Evolutionary conservation across 768 basidiomycete genomes (phyloP).

Genomic region (Tylopilus cervinicoccineus): DNA sequence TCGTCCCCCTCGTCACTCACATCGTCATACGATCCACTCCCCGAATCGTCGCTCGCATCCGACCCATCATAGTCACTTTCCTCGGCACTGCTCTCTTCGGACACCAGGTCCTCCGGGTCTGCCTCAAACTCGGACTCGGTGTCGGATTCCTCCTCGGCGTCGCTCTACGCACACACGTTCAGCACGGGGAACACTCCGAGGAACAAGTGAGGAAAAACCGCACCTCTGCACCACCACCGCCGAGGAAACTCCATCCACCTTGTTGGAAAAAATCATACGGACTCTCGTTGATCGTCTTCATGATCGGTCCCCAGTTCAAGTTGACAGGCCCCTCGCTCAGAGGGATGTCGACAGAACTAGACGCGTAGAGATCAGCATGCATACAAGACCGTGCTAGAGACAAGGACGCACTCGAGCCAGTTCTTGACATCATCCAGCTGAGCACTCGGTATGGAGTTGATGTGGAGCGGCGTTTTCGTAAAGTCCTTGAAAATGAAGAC

Average conservation of each 20-base stretch:
- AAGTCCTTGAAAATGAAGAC: conserved; percentile 98
- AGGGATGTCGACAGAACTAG: conserved; percentile 93
- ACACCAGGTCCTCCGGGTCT: conserved; percentile 40
- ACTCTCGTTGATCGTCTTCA: conserved; percentile 97
- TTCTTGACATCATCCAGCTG: conserved; percentile 98
- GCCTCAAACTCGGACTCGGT: conserved; percentile 67
- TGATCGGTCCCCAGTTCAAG: conserved; percentile 96
- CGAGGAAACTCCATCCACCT: conserved; percentile 96
- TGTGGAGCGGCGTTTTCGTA: conserved; percentile 85
- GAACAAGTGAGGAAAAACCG: conserved; percentile 23
- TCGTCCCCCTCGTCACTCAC: conserved; percentile 82
- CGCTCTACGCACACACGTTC: conserved; percentile 41
- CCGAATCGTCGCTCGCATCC: conserved; percentile 54
- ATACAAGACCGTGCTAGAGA: background rate
- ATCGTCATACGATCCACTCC: conserved; percentile 57
- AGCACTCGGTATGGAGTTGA: conserved; percentile 89
- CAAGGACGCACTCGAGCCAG: conserved; percentile 84
- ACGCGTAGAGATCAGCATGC: conserved; percentile 3
- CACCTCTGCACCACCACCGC: conserved; percentile 67
- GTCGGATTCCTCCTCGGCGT: conserved; percentile 59
- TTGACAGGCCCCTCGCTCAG: conserved; percentile 96
- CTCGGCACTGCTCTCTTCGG: conserved; percentile 44
- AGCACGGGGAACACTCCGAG: conserved; percentile 25
- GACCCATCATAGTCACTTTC: conserved; percentile 55
- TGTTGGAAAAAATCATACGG: conserved; percentile 93